Conservation (phyloP, 179 eudicot species). For the Beta macrorhiza region DNA sequence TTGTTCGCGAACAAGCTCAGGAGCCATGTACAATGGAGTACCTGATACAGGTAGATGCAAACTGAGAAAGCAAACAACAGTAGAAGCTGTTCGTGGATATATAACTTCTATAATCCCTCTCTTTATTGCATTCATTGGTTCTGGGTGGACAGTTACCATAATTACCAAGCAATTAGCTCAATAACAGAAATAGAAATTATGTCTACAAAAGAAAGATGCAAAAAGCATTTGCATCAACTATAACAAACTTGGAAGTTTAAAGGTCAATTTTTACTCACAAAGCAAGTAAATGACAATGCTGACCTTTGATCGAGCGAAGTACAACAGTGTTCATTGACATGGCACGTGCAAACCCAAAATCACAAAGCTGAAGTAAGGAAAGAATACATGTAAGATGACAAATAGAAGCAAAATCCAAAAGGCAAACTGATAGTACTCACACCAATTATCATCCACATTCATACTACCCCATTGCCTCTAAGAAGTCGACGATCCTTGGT, state of each 20-base stretch:
- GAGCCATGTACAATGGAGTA: conserved; percentile 99
- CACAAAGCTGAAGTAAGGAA: conserved; percentile 77
- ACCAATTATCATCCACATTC: neutral
- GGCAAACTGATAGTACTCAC: neutral
- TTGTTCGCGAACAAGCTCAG: conserved; percentile 96
- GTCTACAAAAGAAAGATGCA: neutral
- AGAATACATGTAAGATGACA: conserved; percentile 1
- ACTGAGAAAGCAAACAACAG: conserved; percentile 1
- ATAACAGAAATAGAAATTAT: neutral
- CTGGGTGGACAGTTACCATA: too few relatives aligned
- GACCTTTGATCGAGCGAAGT: conserved; percentile 97
- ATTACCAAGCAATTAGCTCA: neutral
- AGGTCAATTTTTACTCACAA: neutral
- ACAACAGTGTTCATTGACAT: conserved; percentile 98
- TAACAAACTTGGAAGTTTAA: neutral
- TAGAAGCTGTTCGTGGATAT: neutral
- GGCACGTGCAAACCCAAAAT: conserved; percentile 98
- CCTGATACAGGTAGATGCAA: conserved; percentile 44
- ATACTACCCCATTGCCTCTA: neutral
- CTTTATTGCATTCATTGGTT: neutral
- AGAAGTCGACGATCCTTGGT: neutral
- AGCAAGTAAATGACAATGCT: conserved; percentile 13
- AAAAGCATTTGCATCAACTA: neutral
- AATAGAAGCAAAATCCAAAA: neutral
- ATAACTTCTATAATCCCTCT: neutral